Conservation (phyloP, 2,329 filamentous ascomycete species). For the Penicillium nordicum region DNA sequence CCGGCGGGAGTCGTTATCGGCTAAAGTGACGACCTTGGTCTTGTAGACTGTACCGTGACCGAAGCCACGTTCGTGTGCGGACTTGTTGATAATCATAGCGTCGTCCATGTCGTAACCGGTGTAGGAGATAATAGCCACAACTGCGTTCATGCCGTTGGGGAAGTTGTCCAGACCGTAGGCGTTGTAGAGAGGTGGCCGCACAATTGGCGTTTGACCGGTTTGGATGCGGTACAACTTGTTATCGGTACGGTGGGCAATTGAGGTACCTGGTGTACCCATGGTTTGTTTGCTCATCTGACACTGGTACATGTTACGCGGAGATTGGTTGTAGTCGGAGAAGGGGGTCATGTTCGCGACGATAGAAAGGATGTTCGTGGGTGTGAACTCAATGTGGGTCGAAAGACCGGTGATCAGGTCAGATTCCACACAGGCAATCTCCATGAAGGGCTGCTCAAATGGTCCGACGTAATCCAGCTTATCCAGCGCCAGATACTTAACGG, state of each 20-base stretch:
- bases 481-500: constrained; percentile 86
- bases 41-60: constrained; percentile 97
- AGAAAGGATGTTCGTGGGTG: constrained; percentile 93
- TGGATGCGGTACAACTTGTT: constrained; percentile 96
- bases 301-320: constrained; percentile 97
- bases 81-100: constrained; percentile 99
- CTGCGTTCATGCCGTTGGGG: constrained; percentile 90
- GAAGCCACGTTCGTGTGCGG: constrained; percentile 90
- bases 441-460: constrained; percentile 93
- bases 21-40: constrained; percentile 84
- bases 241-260: constrained; percentile 81
- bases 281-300: constrained; percentile 99
- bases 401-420: constrained; percentile 82
- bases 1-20: constrained; percentile 68
- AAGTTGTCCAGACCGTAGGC: constrained; percentile 97
- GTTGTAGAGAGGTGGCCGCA: constrained; percentile 88
- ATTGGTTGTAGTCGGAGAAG: constrained; percentile 98
- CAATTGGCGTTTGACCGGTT: constrained; percentile 92
- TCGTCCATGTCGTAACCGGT: constrained; percentile 99
- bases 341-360: constrained; percentile 98
- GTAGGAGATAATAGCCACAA: constrained; percentile 97
- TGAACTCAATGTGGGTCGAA: constrained; percentile 89
- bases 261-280: constrained; percentile 92
- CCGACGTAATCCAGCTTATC: constrained; percentile 85
- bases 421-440: constrained; percentile 93